phyloP scores from a whole-genome alignment of 2,329 filamentous ascomycete species.

The Talaromyces funiculosus region DNA sequence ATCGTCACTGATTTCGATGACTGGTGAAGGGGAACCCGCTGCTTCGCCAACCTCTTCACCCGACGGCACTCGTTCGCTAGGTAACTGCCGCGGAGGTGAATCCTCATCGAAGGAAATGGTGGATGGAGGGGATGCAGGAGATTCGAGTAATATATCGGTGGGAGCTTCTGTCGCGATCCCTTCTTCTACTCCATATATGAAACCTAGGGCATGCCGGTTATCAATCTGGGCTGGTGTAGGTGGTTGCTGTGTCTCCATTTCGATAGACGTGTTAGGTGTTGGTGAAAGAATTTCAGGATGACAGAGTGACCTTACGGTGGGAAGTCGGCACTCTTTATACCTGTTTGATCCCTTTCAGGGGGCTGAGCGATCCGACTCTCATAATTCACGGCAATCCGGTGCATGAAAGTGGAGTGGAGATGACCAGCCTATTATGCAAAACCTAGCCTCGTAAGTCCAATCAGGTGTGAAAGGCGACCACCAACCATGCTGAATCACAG shows the following conservation, averaged over 20 bases:
- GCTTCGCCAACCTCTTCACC: background rate
- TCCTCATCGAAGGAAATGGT: background rate
- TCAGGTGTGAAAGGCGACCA: background rate
- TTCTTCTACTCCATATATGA: slow-evolving; percentile 4
- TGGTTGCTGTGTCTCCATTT: slow-evolving; percentile 6
- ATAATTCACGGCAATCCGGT: background rate
- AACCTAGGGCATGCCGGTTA: background rate
- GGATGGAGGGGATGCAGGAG: background rate
- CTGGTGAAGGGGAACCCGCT: background rate
- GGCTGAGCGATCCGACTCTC: slow-evolving; percentile 1
- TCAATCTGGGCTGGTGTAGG: background rate
- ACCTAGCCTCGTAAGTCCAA: background rate
- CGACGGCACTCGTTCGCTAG: background rate
- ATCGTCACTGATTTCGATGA: background rate
- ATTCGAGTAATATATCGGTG: background rate
- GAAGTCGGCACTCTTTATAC: slow-evolving; percentile 1
- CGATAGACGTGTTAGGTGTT: background rate
- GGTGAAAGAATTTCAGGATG: background rate
- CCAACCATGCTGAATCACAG: background rate
- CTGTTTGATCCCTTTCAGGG: background rate
- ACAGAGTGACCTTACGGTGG: background rate
- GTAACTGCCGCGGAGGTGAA: background rate
- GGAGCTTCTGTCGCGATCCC: background rate
- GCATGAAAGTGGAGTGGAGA: background rate
- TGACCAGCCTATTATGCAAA: background rate